Evolutionary conservation across 805 yeast species (phyloP).

Genomic region (Tetrapisispora arboricola): DNA sequence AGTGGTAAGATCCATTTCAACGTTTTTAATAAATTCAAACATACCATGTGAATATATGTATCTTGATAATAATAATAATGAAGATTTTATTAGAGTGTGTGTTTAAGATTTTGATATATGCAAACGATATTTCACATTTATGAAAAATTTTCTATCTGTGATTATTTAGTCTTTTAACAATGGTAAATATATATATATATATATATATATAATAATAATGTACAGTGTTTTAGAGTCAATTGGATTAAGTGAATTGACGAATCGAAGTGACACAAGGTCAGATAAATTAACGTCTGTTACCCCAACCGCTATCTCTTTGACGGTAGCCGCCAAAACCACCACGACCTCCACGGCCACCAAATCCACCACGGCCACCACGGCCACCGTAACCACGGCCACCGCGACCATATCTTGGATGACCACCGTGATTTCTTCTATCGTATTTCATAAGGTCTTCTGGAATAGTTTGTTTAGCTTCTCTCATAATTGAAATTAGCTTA

Average conservation of each 20-base stretch:
- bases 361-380: constrained; percentile 39
- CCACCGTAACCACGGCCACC: constrained; percentile 43
- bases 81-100: no score
- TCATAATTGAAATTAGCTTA: constrained; percentile 78
- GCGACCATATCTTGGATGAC: constrained; percentile 48
- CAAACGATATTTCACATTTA: no score
- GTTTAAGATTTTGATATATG: no score
- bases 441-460: constrained; percentile 70
- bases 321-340: constrained; percentile 22
- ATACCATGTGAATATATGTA: no score
- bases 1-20: constrained; percentile 4
- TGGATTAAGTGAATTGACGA: neutral
- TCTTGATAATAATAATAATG: no score
- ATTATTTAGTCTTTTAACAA: no score
- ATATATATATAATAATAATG: neutral
- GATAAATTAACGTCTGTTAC: constrained; percentile 15
- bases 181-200: no score
- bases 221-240: neutral
- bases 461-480: constrained; percentile 89
- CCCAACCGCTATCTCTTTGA: constrained; percentile 31
- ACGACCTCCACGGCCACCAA: constrained; percentile 28
- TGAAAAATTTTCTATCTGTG: no score
- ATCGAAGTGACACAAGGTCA: no score
- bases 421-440: constrained; percentile 59
- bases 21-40: no score